Conservation (phyloP, 176 grass and related monocot genomes). For the Urochloa ruziziensis region DNA sequence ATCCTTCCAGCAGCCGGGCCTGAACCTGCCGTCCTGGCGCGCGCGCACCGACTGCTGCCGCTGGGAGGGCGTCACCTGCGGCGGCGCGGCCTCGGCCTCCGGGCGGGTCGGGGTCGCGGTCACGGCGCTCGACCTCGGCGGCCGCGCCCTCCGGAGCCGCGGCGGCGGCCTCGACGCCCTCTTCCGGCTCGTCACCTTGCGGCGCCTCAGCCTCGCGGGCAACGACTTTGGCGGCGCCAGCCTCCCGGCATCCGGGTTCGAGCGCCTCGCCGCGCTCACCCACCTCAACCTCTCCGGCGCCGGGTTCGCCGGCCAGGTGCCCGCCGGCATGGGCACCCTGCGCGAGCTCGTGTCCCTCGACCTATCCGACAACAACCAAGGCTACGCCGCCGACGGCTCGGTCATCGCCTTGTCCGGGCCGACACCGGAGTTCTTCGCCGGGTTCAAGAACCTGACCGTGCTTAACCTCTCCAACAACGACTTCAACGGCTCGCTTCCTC, state of each 20-base stretch:
- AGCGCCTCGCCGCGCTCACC: conserved; percentile 38
- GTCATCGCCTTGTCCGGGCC: conserved; percentile 10
- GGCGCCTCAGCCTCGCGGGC: conserved; percentile 24
- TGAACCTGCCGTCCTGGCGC: conserved; percentile 18
- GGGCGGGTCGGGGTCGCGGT: neutral
- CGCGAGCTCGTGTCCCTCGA: conserved; percentile 46
- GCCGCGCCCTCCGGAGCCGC: neutral
- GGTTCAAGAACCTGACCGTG: conserved; percentile 23
- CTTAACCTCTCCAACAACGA: conserved; percentile 42
- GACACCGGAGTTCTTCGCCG: conserved; percentile 37
- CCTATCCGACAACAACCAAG: conserved; percentile 33
- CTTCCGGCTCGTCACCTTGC: conserved; percentile 15
- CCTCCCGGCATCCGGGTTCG: conserved; percentile 37
- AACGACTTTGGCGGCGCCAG: conserved; percentile 32
- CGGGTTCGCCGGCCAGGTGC: conserved; percentile 41
- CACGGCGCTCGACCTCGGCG: conserved; percentile 25
- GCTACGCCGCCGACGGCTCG: neutral
- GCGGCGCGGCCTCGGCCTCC: neutral
- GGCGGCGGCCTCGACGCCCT: neutral
- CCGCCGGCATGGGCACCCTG: conserved; percentile 32
- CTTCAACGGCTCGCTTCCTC: conserved; percentile 39
- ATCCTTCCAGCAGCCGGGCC: neutral
- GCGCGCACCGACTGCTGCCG: conserved; percentile 37
- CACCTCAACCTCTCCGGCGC: conserved; percentile 54
- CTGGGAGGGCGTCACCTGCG: conserved; percentile 42